phyloP scores from a whole-genome alignment of 331 rosid species.

The Pyrus hybrid region DNA sequence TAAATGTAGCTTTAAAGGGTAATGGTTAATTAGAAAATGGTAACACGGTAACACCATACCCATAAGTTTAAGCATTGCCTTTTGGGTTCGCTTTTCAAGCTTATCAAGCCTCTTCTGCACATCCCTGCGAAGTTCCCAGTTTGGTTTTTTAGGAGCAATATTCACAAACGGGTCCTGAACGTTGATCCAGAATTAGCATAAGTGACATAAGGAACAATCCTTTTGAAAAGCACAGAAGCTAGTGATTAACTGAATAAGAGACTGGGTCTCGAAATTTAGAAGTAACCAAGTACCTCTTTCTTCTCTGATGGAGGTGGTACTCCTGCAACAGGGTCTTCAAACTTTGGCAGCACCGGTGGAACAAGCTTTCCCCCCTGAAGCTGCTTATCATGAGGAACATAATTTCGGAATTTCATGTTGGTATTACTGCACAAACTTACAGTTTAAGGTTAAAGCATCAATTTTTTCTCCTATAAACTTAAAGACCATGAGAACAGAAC shows the following conservation, averaged over 20 bases:
- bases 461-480: neutral
- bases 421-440: slow-evolving; percentile 29
- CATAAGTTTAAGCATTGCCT: slow-evolving; percentile 74
- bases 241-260: neutral
- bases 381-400: slow-evolving; percentile 84
- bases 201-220: neutral
- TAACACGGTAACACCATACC: slow-evolving; percentile 29
- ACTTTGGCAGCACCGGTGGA: slow-evolving; percentile 75
- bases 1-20: neutral
- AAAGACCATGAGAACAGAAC: neutral
- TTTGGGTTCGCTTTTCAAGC: slow-evolving; percentile 85
- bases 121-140: slow-evolving; percentile 90
- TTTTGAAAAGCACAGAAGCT: neutral
- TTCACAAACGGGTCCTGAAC: slow-evolving; percentile 81
- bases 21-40: neutral
- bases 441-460: neutral
- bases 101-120: slow-evolving; percentile 96
- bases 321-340: slow-evolving; percentile 72
- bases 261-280: neutral
- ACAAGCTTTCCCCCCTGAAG: slow-evolving; percentile 85
- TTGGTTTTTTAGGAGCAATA: slow-evolving; percentile 96
- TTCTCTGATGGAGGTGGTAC: slow-evolving; percentile 45
- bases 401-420: slow-evolving; percentile 81
- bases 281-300: slow-evolving; percentile 35
- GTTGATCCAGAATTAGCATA: neutral